Evolutionary conservation across 805 yeast genomes (phyloP), one percentile per base, ranked within the genome.

Genomic region (Starmera caribaea): DNA sequence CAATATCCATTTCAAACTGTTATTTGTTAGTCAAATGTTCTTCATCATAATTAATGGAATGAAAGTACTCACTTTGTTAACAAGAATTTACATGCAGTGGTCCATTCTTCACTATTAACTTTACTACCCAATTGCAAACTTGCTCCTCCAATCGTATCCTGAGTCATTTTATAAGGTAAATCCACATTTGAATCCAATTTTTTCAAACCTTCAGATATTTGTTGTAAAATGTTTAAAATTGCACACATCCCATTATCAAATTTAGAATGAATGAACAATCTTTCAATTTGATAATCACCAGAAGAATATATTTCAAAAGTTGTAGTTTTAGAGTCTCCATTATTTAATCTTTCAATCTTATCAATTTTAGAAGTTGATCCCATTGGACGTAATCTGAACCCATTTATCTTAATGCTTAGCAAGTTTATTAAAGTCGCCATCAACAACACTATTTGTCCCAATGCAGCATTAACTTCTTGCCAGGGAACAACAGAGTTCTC

Each of bases 381-480:
- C 74, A 85, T 66, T 0, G 97, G 96, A 16, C 77, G 71, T 14
- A 89, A 58, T 43, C 72, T 73, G 57, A 83, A 89, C 4, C 75
- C 74, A 0, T 64, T 62, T 8, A 85, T 54, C 28, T 68, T 67
- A 21, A 86, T 57, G 8, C 73, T 66, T 27, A 87, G 64, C 34
- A 79, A 66, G 11, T 74, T 63, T 1, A 74, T 59, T 3, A 88
- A 68, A 2, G 90, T 84, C 1, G 80, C 69, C 27, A 89, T 55
- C 15, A 90, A 59, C 11, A 87, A 61, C 2, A 85, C 73, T 2
- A 89, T 63, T 48, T 89, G 96, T 0, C 97, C 97, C 50, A 89
- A 61, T 0, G 95, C 96, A 2, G 94, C 92, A 54, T 88, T 89
- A 34, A 87, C 80, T 50, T 89, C 97, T 40, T 85, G 76, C 95